Evolutionary conservation across 331 rosid species (phyloP).

Genomic region (Quercus tomentella): DNA sequence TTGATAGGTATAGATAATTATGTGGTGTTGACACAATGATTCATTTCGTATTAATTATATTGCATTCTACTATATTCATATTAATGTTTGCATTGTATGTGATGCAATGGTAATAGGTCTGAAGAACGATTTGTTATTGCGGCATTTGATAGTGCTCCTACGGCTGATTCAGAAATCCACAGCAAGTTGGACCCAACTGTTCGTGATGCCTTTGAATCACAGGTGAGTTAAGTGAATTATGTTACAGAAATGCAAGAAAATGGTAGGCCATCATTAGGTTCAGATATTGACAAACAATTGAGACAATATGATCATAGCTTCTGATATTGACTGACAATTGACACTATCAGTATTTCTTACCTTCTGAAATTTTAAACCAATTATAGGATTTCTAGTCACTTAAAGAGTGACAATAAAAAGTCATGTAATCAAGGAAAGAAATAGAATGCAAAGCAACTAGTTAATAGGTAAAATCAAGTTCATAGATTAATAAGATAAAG

Average conservation of each 20-base stretch:
- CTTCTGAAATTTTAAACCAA: too few relatives aligned
- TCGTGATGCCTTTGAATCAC: constrained; percentile 76
- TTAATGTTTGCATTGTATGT: constrained; percentile 7
- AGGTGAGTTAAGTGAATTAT: constrained; percentile 44
- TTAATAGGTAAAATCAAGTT: too few relatives aligned
- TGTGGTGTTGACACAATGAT: not conserved
- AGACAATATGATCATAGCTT: too few relatives aligned
- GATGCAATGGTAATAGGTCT: constrained; percentile 45
- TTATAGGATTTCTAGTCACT: too few relatives aligned
- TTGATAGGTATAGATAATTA: not conserved
- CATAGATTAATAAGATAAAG: too few relatives aligned
- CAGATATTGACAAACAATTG: too few relatives aligned
- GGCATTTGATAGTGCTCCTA: constrained; percentile 92
- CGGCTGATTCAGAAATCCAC: constrained; percentile 81
- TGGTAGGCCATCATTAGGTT: too few relatives aligned
- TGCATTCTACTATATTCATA: not conserved
- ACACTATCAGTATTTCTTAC: too few relatives aligned
- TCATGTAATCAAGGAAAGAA: too few relatives aligned
- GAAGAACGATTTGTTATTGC: constrained; percentile 72
- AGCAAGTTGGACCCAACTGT: constrained; percentile 65
- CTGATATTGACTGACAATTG: too few relatives aligned
- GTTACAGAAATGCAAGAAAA: constrained; percentile 11
- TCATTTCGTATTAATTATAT: not conserved
- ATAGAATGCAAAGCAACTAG: too few relatives aligned
- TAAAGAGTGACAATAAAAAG: too few relatives aligned